phyloP scores from a whole-genome alignment of 1,139 yeast species.

The Kurtzmaniella quercitrusa region DNA sequence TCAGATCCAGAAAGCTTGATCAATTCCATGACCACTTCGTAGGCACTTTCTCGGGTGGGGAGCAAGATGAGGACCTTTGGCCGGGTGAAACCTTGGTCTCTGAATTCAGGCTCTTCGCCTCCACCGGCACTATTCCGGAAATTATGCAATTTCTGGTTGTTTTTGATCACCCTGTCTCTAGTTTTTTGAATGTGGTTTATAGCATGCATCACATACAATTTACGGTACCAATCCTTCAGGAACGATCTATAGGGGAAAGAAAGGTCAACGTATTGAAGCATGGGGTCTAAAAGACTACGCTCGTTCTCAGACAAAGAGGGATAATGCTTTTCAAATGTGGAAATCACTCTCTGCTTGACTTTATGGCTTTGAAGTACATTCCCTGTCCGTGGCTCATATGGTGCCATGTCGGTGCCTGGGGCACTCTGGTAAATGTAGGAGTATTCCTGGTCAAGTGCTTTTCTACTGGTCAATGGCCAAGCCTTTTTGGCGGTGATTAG shows the following conservation, averaged over 20 bases:
- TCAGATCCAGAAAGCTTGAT: conserved; percentile 62
- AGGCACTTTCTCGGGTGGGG: conserved; percentile 82
- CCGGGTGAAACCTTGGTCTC: conserved; percentile 95
- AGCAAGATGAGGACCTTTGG: conserved; percentile 80
- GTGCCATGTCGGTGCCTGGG: conserved; percentile 20
- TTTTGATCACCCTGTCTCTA: conserved; percentile 73
- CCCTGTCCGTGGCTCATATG: conserved; percentile 4
- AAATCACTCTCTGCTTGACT: conserved; percentile 1
- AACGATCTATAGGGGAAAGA: conserved; percentile 49
- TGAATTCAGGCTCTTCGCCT: conserved; percentile 54
- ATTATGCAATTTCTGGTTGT: conserved; percentile 55
- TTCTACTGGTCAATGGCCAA: conserved; percentile 24
- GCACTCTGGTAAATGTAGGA: conserved; percentile 25
- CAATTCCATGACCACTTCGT: conserved; percentile 61
- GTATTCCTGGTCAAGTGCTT: conserved; percentile 17
- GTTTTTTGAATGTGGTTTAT: conserved; percentile 84
- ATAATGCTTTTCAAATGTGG: conserved; percentile 9
- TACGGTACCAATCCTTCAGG: conserved; percentile 50
- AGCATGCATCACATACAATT: conserved; percentile 65
- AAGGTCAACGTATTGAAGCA: conserved; percentile 72
- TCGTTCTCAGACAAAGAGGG: conserved; percentile 20
- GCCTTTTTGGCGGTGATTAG: conserved; percentile 15
- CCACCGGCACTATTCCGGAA: conserved; percentile 40
- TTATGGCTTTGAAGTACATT: conserved; percentile 7
- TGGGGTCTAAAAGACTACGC: conserved; percentile 43